Evolutionary conservation across 176 grass and related monocot genomes (phyloP), one percentile per base, ranked within the genome.

Genomic region (Poa pratensis): DNA sequence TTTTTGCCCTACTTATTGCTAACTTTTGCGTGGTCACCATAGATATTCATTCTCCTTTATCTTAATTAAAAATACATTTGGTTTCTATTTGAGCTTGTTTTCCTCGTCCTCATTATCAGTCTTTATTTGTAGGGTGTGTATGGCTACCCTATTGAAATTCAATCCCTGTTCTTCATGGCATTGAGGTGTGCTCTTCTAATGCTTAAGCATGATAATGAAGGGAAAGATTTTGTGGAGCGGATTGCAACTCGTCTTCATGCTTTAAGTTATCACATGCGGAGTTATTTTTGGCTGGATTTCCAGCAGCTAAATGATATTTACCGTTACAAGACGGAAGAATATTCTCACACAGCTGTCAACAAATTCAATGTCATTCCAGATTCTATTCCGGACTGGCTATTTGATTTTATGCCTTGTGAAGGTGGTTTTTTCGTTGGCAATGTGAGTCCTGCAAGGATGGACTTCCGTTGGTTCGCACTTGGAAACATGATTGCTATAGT

Each of bases 331-430:
- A 94, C 92, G 0, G 92, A 94, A 82, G 92, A 94, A 70, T 92
- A 94, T 85, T 94, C 92, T 30, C 89, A 94, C 73, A 94, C 92
- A 40, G 92, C 92, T 30, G 90, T 94, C 64, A 94, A 94, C 77
- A 94, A 94, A 55, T 94, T 94, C 69, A 94, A 94, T 79, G 92
- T 94, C 28, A 94, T 94, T 79, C 92, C 90, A 0, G 92, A 94
- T 82, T 94, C 92, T 63, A 92, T 94, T 81, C 89, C 92, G 0
- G 89, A 94, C 48, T 94, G 92, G 92, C 64, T 94, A 26, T 94
- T 94, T 80, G 92, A 94, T 65, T 94, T 94, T 76, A 87, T 94
- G 92, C 92, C 92, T 82, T 92, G 84, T 69, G 86, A 84, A 46
- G 92, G 92, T 70, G 92, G 92, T 51, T 94, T 85, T 79, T 94